Evolutionary conservation across 106 monocot genomes (phyloP).

Genomic region (Xerophyta viscosa): DNA sequence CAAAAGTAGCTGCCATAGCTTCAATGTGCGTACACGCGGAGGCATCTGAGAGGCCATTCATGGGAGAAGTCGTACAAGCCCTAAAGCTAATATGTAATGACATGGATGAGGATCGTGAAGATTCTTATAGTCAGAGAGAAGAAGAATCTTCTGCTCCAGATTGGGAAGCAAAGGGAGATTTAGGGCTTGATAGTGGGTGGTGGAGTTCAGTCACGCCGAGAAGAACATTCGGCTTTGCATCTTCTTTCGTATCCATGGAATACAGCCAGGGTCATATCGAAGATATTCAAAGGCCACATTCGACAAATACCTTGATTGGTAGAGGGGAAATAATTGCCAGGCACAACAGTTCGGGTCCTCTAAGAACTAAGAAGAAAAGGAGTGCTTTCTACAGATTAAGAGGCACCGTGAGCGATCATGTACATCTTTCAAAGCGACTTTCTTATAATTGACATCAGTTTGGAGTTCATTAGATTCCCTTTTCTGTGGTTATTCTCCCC

Average conservation of each 20-base stretch:
- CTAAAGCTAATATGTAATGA: conserved; percentile 74
- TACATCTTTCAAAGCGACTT: conserved; percentile 23
- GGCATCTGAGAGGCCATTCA: conserved; percentile 82
- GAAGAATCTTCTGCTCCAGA: conserved; percentile 34
- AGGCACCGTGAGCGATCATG: conserved; percentile 79
- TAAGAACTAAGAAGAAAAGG: conserved; percentile 41
- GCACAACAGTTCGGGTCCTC: conserved; percentile 63
- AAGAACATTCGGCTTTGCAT: conserved; percentile 26
- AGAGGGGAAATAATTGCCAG: conserved; percentile 14
- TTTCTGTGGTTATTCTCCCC: too few relatives aligned
- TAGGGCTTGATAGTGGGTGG: conserved; percentile 38
- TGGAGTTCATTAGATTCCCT: too few relatives aligned
- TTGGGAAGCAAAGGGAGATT: conserved; percentile 31
- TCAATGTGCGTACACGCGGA: conserved; percentile 80
- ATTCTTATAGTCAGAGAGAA: conserved; percentile 43
- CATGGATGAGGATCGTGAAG: conserved; percentile 32
- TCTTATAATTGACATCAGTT: too few relatives aligned
- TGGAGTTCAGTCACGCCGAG: conserved; percentile 28
- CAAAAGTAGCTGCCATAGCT: conserved; percentile 77
- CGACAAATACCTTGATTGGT: conserved; percentile 22
- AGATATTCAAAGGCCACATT: conserved; percentile 30
- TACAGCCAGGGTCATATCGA: conserved; percentile 58
- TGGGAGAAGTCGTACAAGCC: conserved; percentile 95
- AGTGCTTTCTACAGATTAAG: conserved; percentile 39
- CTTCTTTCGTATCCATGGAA: conserved; percentile 71